A percentile compares a stretch with the other conserved stretches of the same genome.
Conservation (phyloP, 2,329 filamentous ascomycete species). For the Pseudocercospora cruenta region DNA sequence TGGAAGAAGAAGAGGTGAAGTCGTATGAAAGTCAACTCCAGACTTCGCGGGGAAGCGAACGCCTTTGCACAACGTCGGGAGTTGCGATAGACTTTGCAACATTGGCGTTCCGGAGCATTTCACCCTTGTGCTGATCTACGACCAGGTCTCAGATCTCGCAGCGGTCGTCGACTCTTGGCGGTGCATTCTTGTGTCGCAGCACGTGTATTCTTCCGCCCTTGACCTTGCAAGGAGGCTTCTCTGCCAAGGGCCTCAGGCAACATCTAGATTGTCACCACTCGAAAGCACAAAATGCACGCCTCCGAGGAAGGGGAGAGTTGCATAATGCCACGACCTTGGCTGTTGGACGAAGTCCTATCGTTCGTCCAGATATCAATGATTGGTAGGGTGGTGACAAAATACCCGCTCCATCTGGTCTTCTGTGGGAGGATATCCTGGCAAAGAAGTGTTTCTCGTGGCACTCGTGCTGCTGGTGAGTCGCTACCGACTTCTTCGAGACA, state of each 20-base stretch:
- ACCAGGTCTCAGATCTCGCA: not conserved
- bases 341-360: not conserved
- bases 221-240: not conserved
- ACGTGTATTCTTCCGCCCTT: not conserved
- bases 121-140: not conserved
- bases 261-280: not conserved
- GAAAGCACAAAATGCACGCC: not conserved
- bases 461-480: not conserved
- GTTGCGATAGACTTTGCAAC: constrained; percentile 6
- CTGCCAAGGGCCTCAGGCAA: not conserved
- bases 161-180: not conserved
- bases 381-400: not conserved
- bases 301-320: not conserved
- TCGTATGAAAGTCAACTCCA: not conserved
- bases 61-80: not conserved
- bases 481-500: not conserved
- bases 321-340: not conserved
- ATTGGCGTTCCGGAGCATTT: not conserved
- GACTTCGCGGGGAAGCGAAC: not conserved
- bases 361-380: not conserved
- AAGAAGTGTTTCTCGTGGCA: not conserved
- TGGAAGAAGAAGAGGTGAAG: not conserved
- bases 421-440: not conserved
- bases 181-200: not conserved
- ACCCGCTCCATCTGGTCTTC: not conserved